Base-by-base conservation (phyloP, 257 asterid species). In the Solanum chilense region DNA sequence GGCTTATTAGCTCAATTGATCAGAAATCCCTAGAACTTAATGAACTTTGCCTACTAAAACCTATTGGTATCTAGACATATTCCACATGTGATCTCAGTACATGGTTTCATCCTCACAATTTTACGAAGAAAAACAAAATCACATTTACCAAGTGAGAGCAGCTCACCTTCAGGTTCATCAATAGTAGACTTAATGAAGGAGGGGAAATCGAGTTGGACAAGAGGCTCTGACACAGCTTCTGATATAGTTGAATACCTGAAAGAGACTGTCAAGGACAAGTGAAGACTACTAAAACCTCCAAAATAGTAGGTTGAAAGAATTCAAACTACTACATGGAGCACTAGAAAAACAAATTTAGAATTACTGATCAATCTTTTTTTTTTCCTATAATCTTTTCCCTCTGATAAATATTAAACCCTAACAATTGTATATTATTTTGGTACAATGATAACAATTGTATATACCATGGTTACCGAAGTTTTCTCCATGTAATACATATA, bases 201-300 rank as follows among this genome's bases (percentile, higher is more conserved):
- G 69, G 93, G 76, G 35, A 94, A 86, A 87, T 92, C 92, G 42
- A 39, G 88, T 18, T 89, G 88, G 3, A 91, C 70, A 56, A 71
- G 89, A 69, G 56, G 82, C 84, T 89, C 86, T 64, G 15, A 88
- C 56, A 88, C 86, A 73, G 86, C 83, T 85, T 90, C 85, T 42
- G 95, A 73, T 52, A 90, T 78, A 56, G 98, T 90, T 31, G 96
- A 93, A 91, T 92, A 94, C 94, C 99, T 95, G 99, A 90, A 93
- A 93, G 87, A 82, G 90, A 93, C 97, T 92, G 93, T 88, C 95
- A 88, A 86, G 85, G 70, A 88, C 90, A 92, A 91, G 93, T 94
- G 87, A 92, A 92, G 90, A 89, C 86, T 49, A 84, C 88, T 78
- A 56, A 56, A 91, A 87, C 71, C 87, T 86, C 86, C 84, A 87